Evolutionary conservation across 2,329 filamentous ascomycete genomes (phyloP).

Genomic region (Beauveria pseudobassiana): DNA sequence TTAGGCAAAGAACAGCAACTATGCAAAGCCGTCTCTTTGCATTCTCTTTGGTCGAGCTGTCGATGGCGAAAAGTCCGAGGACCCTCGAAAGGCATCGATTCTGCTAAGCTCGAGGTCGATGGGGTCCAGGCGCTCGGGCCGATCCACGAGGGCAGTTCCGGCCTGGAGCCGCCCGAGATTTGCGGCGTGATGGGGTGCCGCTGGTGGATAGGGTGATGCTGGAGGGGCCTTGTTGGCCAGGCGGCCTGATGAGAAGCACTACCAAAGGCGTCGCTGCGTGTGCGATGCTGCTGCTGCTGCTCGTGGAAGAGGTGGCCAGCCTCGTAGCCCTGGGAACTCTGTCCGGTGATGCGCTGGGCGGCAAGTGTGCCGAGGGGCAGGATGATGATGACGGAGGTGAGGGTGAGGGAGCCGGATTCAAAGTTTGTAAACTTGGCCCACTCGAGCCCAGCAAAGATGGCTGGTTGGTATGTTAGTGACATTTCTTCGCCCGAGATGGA

Average conservation of each 20-base stretch:
- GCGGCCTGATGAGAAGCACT: not conserved
- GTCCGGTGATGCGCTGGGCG: conserved; percentile 36
- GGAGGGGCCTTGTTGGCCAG: not conserved
- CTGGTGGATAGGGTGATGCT: not conserved
- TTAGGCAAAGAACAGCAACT: not conserved
- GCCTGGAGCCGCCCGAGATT: not conserved
- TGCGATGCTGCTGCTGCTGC: not conserved
- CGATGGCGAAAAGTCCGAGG: not conserved
- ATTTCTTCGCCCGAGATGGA: no score
- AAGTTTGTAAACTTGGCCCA: conserved; percentile 35
- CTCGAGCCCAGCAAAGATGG: conserved; percentile 43
- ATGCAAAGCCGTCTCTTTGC: not conserved
- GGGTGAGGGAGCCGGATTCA: conserved; percentile 41
- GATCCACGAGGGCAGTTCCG: not conserved
- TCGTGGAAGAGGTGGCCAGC: conserved; percentile 2
- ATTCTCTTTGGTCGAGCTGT: not conserved
- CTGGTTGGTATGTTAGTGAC: conserved; percentile 22
- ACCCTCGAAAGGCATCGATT: conserved; percentile 4
- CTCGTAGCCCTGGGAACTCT: conserved; percentile 4
- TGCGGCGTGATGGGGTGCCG: not conserved
- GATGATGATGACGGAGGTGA: conserved; percentile 42
- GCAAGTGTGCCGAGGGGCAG: conserved; percentile 45
- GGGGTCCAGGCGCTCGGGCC: conserved; percentile 4
- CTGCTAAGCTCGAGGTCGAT: conserved; percentile 12
- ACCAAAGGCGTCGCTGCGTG: not conserved